Evolutionary conservation across 768 basidiomycete species (phyloP).

Genomic region (Tricholoma saponaceum): DNA sequence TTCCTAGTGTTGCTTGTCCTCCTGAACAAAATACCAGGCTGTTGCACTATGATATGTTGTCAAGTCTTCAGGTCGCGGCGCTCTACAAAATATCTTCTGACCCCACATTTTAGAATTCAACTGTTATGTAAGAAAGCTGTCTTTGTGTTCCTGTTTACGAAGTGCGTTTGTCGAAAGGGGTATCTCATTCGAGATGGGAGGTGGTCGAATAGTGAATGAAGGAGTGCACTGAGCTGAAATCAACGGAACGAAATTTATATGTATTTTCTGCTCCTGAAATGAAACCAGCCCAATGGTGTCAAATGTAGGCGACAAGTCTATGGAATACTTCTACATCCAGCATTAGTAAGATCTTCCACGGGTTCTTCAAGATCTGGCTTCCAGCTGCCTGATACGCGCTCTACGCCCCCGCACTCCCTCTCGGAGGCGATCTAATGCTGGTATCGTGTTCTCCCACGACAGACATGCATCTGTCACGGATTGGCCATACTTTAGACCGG

Average conservation of each 20-base stretch:
- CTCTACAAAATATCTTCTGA: too few relatives aligned
- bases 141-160: too few relatives aligned
- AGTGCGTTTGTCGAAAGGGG: too few relatives aligned
- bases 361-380: conserved; percentile 12
- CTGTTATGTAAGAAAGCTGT: too few relatives aligned
- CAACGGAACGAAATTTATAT: conserved; percentile 30
- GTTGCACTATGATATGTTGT: too few relatives aligned
- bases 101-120: too few relatives aligned
- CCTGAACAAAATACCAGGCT: too few relatives aligned
- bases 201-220: too few relatives aligned
- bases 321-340: background rate
- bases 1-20: too few relatives aligned
- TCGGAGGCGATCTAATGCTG: conserved; percentile 79
- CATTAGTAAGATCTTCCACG: background rate
- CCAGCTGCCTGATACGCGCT: conserved; percentile 35
- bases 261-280: background rate
- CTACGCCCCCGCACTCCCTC: conserved; percentile 81
- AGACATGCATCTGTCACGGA: conserved; percentile 90
- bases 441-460: conserved; percentile 85
- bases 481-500: conserved; percentile 75
- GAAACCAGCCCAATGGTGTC: background rate
- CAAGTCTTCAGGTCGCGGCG: too few relatives aligned
- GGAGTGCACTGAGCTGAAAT: too few relatives aligned
- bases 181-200: too few relatives aligned
- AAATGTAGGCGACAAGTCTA: background rate